phyloP scores from a whole-genome alignment of 192 early-diverging fungal species.

The Phycomyces blakesleeanus region DNA sequence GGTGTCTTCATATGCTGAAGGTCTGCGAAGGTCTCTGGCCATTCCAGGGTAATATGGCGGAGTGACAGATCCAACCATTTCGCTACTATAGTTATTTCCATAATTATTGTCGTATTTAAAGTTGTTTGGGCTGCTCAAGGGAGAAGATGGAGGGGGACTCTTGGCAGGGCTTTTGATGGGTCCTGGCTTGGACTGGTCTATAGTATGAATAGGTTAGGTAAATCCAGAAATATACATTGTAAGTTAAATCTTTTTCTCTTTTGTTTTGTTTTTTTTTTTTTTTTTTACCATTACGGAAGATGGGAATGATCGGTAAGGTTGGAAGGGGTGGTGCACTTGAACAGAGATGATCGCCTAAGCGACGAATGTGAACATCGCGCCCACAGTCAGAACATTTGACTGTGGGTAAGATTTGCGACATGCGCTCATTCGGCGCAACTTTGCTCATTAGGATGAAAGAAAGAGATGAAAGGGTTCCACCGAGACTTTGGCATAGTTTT shows the following conservation, averaged over 20 bases:
- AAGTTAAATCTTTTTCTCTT: too few species aligned
- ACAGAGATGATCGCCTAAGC: slow-evolving; percentile 51
- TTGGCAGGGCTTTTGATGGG: not conserved
- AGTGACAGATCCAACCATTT: not conserved
- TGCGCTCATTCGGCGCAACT: slow-evolving; percentile 29
- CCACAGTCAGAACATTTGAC: slow-evolving; percentile 60
- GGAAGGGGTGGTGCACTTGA: slow-evolving; percentile 48
- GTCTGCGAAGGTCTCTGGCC: not conserved
- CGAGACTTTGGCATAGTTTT: slow-evolving; percentile 3
- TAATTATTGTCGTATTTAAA: not conserved
- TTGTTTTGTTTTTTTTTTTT: too few species aligned
- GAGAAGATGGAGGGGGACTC: not conserved
- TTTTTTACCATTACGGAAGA: not conserved
- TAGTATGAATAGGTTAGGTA: too few species aligned
- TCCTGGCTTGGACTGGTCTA: not conserved
- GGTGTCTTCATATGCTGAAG: too few species aligned
- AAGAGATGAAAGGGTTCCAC: not conserved
- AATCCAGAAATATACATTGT: too few species aligned
- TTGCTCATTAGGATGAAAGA: slow-evolving; percentile 13
- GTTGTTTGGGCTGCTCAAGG: not conserved
- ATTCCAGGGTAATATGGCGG: not conserved
- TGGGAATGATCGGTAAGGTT: slow-evolving; percentile 22
- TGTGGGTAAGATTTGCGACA: slow-evolving; percentile 51
- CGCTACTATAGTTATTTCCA: not conserved
- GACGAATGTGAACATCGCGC: slow-evolving; percentile 47